phyloP scores from a whole-genome alignment of 495 filamentous ascomycete genomes.

The Lasiosphaeria miniovina region DNA sequence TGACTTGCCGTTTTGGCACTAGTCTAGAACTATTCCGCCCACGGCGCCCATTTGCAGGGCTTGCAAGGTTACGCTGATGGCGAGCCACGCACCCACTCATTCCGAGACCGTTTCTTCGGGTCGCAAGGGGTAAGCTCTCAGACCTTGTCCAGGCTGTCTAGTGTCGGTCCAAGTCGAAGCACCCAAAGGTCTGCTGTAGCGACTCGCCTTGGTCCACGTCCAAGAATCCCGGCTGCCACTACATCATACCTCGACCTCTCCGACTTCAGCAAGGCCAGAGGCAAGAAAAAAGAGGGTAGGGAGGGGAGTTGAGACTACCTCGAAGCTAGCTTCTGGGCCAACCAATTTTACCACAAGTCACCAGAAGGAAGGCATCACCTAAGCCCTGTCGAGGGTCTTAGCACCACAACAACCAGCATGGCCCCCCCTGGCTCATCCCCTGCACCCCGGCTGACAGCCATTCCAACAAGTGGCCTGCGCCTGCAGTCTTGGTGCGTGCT shows the following conservation, averaged over 20 bases:
- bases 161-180: slow-evolving; percentile 3
- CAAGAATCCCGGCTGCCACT: slow-evolving; percentile 5
- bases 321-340: slow-evolving; percentile 14
- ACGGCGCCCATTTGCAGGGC: slow-evolving; percentile 17
- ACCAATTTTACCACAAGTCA: slow-evolving; percentile 19
- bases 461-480: slow-evolving; percentile 1
- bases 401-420: slow-evolving; percentile 22
- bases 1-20: slow-evolving; percentile 24
- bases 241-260: slow-evolving; percentile 3
- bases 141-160: slow-evolving; percentile 8
- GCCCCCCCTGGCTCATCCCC: slow-evolving; percentile 17
- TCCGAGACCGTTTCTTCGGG: slow-evolving; percentile 25
- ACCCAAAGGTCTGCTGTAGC: slow-evolving; percentile 13
- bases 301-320: not conserved
- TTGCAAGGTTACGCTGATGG: slow-evolving; percentile 21
- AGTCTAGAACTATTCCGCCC: slow-evolving; percentile 1
- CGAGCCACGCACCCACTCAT: slow-evolving; percentile 24
- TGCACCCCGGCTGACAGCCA: slow-evolving; percentile 26
- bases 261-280: slow-evolving; percentile 3
- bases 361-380: slow-evolving; percentile 19
- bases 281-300: slow-evolving; percentile 11
- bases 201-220: slow-evolving; percentile 4
- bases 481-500: not conserved
- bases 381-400: slow-evolving; percentile 24
- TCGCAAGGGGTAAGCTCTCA: slow-evolving; percentile 19